A percentile compares a stretch with the other conserved stretches of the same genome.
phyloP scores from a whole-genome alignment of 2,329 filamentous ascomycete species.

The Fusarium armeniacum region DNA sequence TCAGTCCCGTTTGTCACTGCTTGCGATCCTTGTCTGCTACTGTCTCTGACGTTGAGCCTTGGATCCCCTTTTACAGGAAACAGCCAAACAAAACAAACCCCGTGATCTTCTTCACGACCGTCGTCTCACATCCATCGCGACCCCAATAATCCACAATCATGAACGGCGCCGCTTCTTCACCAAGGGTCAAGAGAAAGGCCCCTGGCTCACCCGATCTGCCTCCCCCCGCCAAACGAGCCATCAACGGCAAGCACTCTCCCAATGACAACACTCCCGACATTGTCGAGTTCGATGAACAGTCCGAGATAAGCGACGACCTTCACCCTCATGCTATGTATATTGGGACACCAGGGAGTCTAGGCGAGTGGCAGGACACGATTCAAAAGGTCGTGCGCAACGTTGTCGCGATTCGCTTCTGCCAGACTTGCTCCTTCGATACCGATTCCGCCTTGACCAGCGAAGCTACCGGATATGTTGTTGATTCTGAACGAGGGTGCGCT shows the following conservation, averaged over 20 bases:
- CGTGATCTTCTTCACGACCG: conserved; percentile 24
- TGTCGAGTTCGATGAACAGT: conserved; percentile 58
- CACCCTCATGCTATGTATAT: conserved; percentile 55
- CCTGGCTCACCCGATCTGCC: conserved; percentile 58
- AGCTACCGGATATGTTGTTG: conserved; percentile 97
- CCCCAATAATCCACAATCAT: conserved; percentile 52
- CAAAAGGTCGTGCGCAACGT: conserved; percentile 95
- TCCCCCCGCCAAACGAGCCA: conserved; percentile 55
- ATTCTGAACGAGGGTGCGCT: conserved; percentile 85
- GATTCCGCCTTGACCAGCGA: conserved; percentile 93
- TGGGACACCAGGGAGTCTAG: conserved; percentile 57
- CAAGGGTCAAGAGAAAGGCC: conserved; percentile 67
- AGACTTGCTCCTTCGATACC: conserved; percentile 98
- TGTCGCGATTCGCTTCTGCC: conserved; percentile 98
- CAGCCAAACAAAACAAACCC: conserved; percentile 11
- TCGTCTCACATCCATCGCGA: conserved; percentile 14
- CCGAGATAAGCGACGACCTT: conserved; percentile 59
- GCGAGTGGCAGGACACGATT: conserved; percentile 95
- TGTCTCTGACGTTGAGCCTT: conserved; percentile 32
- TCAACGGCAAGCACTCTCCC: conserved; percentile 65
- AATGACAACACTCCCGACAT: conserved; percentile 65
- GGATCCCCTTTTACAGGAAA: conserved; percentile 29
- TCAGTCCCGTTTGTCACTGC: conserved; percentile 27
- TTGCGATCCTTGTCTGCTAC: conserved; percentile 38
- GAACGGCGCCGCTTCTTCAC: conserved; percentile 59